Evolutionary conservation across 306 rosid genomes (phyloP).

Genomic region (Datisca glomerata): DNA sequence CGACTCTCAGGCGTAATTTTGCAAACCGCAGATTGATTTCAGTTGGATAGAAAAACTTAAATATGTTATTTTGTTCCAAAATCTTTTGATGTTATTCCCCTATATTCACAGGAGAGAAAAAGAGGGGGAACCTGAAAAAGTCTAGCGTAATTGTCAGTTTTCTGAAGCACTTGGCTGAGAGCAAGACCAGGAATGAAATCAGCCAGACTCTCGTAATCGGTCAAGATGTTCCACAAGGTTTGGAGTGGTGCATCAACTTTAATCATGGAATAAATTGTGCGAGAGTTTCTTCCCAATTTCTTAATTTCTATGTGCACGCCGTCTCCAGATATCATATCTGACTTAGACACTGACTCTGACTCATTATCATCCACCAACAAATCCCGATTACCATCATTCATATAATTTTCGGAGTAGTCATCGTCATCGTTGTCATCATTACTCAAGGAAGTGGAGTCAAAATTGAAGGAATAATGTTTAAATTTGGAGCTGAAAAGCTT

Average conservation of each 20-base stretch:
- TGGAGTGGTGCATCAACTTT: constrained; percentile 39
- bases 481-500: background rate
- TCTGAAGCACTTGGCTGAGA: constrained; percentile 42
- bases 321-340: constrained; percentile 20
- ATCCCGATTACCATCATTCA: background rate
- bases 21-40: too few species aligned
- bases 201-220: constrained; percentile 72
- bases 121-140: constrained; percentile 43
- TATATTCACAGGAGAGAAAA: background rate
- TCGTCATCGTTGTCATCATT: constrained; percentile 2
- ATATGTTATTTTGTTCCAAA: too few species aligned
- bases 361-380: too few species aligned
- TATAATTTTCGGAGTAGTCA: background rate
- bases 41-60: too few species aligned
- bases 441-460: constrained; percentile 13
- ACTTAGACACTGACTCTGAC: background rate
- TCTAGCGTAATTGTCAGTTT: constrained; percentile 39
- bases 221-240: constrained; percentile 53
- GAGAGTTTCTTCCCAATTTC: constrained; percentile 41
- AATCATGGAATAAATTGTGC: constrained; percentile 55
- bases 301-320: constrained; percentile 37
- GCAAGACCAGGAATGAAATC: constrained; percentile 87
- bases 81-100: too few species aligned
- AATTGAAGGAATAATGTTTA: constrained; percentile 19
- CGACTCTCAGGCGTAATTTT: too few species aligned